Evolutionary conservation across 768 basidiomycete genomes (phyloP).

Genomic region (Sistotremastrum niveocremeum): DNA sequence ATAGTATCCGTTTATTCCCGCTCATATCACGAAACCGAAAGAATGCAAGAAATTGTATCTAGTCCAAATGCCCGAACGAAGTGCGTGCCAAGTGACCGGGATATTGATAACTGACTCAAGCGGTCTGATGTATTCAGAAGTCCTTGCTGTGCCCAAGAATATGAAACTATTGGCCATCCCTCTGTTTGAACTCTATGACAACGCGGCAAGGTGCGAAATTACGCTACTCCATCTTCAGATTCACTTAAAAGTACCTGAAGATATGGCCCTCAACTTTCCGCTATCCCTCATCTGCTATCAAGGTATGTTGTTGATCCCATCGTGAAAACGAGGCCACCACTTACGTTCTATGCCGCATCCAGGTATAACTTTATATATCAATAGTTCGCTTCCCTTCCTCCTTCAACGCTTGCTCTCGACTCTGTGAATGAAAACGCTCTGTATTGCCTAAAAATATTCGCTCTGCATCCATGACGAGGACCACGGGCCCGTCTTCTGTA

Average conservation of each 20-base stretch:
- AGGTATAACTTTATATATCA: constrained; percentile 69
- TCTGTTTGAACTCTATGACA: constrained; percentile 94
- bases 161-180: constrained; percentile 98
- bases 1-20: constrained; percentile 88
- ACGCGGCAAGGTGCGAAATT: constrained; percentile 61
- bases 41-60: constrained; percentile 95
- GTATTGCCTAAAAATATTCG: no score
- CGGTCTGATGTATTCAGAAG: constrained; percentile 38
- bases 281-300: constrained; percentile 85
- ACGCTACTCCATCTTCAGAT: neutral
- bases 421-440: no score
- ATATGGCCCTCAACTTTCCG: constrained; percentile 88
- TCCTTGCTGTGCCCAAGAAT: constrained; percentile 93
- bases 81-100: constrained; percentile 32
- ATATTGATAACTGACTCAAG: neutral
- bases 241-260: constrained; percentile 17
- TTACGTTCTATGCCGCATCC: neutral
- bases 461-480: no score
- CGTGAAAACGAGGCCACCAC: neutral
- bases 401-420: no score
- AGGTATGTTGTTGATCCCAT: constrained; percentile 30
- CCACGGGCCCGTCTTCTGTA: no score
- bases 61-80: constrained; percentile 89
- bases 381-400: constrained; percentile 15
- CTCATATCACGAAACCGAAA: constrained; percentile 95